Conservation (phyloP, 345 rosid species). For the Psidium friedrichsthalianum region DNA sequence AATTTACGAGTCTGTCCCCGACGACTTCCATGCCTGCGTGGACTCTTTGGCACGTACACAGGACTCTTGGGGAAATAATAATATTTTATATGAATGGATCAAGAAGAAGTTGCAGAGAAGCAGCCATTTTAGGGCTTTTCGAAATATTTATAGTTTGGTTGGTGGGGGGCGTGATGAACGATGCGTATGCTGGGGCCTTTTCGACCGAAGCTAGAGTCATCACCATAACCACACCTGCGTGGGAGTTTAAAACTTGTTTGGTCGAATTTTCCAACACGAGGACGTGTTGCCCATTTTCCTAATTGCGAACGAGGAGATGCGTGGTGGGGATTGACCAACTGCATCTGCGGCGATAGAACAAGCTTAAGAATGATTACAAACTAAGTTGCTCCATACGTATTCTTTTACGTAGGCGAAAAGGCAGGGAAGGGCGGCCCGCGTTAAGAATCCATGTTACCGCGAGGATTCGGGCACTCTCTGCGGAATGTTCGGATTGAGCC, state of each 20-base stretch:
- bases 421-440: no score
- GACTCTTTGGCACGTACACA: not conserved
- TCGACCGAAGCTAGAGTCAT: not conserved
- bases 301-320: no score
- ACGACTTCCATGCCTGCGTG: not conserved
- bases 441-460: no score
- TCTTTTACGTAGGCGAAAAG: no score
- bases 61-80: not conserved
- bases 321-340: no score
- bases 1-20: not conserved
- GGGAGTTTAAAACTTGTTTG: not conserved
- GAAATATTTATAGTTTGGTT: not conserved
- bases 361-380: no score
- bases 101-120: not conserved
- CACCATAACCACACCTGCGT: not conserved
- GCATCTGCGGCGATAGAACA: no score
- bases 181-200: not conserved
- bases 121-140: not conserved
- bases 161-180: not conserved
- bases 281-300: no score
- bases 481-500: no score
- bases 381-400: no score
- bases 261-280: no score
- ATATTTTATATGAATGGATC: not conserved
- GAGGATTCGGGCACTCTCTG: no score